Conservation (phyloP, 331 rosid species). For the Acacia pycnantha region DNA sequence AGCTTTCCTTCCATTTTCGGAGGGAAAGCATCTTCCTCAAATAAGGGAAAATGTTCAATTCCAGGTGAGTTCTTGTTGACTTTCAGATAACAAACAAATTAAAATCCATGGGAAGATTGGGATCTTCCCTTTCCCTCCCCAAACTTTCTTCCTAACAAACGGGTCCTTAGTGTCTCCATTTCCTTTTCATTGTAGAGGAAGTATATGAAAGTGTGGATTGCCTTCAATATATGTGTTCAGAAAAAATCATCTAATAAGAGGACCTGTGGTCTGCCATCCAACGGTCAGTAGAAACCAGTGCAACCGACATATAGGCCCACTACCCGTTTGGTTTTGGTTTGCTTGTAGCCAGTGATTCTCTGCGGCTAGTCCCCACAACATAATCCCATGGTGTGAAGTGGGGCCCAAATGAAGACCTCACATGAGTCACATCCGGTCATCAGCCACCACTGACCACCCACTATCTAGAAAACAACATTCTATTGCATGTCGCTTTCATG, state of each 20-base stretch:
- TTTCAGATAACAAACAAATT: too few species aligned
- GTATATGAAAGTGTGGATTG: too few species aligned
- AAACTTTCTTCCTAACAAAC: too few species aligned
- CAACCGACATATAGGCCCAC: background rate
- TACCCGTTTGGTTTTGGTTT: background rate
- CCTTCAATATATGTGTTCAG: too few species aligned
- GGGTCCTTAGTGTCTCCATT: too few species aligned
- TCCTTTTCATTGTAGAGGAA: too few species aligned
- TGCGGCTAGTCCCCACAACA: slow-evolving; percentile 14
- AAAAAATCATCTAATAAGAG: background rate
- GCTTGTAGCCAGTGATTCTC: background rate
- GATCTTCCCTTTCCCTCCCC: too few species aligned
- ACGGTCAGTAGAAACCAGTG: background rate
- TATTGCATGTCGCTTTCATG: background rate
- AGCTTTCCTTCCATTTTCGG: too few species aligned
- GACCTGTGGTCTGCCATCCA: background rate
- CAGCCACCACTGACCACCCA: background rate
- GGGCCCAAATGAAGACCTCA: slow-evolving; percentile 3
- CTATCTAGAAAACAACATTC: slow-evolving; percentile 3
- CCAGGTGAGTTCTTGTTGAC: too few species aligned
- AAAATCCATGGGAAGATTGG: too few species aligned
- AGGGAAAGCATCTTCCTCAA: too few species aligned
- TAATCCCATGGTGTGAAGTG: background rate
- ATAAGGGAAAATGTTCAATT: too few species aligned
- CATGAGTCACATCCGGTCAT: background rate